Evolutionary conservation across 169 alveolate genomes (phyloP), one percentile per base, ranked within the genome.

Genomic region (Plasmodium billcollinsi): DNA sequence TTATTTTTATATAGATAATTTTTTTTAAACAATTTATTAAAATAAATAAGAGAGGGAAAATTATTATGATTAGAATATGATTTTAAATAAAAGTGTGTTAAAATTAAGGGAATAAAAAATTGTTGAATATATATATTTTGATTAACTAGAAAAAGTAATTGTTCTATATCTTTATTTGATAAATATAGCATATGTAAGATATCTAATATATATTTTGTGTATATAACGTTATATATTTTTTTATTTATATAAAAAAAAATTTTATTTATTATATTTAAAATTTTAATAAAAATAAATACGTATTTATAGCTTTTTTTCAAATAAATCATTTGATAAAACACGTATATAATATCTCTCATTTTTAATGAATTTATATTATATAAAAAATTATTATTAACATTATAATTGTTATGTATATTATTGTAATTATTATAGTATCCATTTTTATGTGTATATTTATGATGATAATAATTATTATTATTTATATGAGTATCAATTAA

Each of bases 121-220:
- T 43, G 45, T 63, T 80, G 69, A 21, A 69, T 26, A 62, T 66
- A 72, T n/a, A 15, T 8, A 61, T 67, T 80, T 20, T 80, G 54
- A 18, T 33, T 80, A n/a, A 80, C 18, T 47, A 80, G 65, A 73
- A 62, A 80, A 15, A 80, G 39, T 29, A 80, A 61, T 26, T 80
- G 90, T n/a, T 80, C 83, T 12, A 80, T 80, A 20, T 80, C 90
- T 56, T 33, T 80, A 73, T 80, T 80, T 24, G 74, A 67, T 33
- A 80, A 62, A 26, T 29, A 80, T 45, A 80, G 20, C n/a, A 54
- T 80, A 7, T 45, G 43, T 24, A 26, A 59, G 11, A 39, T 24
- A 20, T 52, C n/a, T 26, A 14, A 20, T 43, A 52, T 12, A 18
- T 18, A 9, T 20, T 3, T 8, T 65, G 29, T 54, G 18, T 65